Evolutionary conservation across 2,329 filamentous ascomycete genomes (phyloP).

Genomic region (Colletotrichum caudatum): DNA sequence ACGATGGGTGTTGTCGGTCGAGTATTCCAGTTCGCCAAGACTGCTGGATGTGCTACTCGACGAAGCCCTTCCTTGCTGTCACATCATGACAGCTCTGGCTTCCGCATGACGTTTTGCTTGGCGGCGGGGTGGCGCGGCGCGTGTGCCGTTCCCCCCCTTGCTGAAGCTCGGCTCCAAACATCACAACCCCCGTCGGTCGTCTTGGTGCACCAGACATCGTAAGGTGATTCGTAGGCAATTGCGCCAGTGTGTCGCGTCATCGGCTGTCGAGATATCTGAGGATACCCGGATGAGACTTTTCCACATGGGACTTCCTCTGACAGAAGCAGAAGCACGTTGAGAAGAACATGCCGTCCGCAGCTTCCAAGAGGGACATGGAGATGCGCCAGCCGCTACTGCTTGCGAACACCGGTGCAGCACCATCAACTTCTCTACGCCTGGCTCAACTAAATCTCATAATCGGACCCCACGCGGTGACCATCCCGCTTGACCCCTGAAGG

Average conservation of each 20-base stretch:
- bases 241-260: not conserved
- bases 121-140: not conserved
- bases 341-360: not conserved
- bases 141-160: not conserved
- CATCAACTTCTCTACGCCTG: conserved; percentile 1
- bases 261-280: not conserved
- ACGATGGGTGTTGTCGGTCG: not conserved
- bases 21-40: conserved; percentile 15
- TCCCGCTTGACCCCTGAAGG: conserved; percentile 1
- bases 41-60: conserved; percentile 2
- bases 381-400: not conserved
- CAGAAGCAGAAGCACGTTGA: not conserved
- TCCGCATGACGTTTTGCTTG: not conserved
- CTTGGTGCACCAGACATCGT: not conserved
- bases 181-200: not conserved
- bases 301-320: not conserved
- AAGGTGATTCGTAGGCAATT: not conserved
- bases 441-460: not conserved
- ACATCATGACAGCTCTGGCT: conserved; percentile 15
- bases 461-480: not conserved
- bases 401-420: not conserved
- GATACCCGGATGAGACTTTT: not conserved
- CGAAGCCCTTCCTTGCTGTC: conserved; percentile 20
- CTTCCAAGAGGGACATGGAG: not conserved
- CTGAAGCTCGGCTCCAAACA: not conserved